Evolutionary conservation across 805 yeast species (phyloP).

Genomic region (Sungouiozyma intestinalis): DNA sequence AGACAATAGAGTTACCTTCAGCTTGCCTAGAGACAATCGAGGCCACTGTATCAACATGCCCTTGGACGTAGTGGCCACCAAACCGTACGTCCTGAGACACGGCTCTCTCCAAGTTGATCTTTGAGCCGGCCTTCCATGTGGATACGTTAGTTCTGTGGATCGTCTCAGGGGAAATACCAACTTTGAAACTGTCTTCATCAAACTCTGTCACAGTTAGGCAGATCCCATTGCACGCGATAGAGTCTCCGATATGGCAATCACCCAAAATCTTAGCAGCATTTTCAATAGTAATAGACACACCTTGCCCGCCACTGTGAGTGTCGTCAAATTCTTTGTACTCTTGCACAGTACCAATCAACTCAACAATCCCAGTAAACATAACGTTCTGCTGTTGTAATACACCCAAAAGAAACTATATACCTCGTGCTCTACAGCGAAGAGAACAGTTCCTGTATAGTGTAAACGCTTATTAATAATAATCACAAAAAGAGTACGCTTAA

Average conservation of each 20-base stretch:
- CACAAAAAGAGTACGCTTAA: too few species aligned
- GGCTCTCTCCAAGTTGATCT: constrained; percentile 88
- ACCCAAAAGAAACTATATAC: too few species aligned
- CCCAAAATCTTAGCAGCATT: constrained; percentile 51
- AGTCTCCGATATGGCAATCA: constrained; percentile 90
- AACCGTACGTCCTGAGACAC: constrained; percentile 64
- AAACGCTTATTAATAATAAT: too few species aligned
- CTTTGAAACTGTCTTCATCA: constrained; percentile 52
- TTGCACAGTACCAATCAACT: constrained; percentile 52
- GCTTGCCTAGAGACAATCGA: constrained; percentile 39
- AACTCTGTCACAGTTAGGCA: constrained; percentile 91
- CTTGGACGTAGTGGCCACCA: constrained; percentile 98
- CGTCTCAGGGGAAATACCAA: constrained; percentile 91
- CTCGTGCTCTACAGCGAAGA: too few species aligned
- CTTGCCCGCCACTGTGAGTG: constrained; percentile 30
- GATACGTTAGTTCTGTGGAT: constrained; percentile 72
- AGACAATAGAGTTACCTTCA: constrained; percentile 71
- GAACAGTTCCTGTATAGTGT: too few species aligned
- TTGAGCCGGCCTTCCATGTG: constrained; percentile 41
- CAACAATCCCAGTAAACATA: constrained; percentile 96
- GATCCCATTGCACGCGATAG: constrained; percentile 79
- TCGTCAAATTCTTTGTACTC: constrained; percentile 14
- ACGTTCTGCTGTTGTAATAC: too few species aligned
- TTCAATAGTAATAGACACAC: constrained; percentile 57
- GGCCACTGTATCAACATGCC: constrained; percentile 91